Percentiles rank a stretch among this genome's conserved stretches.
These are phyloP conservation scores for Arctium minus DNA, from an alignment of 129 eudicot species.

Conservation along the genomic window DNA sequence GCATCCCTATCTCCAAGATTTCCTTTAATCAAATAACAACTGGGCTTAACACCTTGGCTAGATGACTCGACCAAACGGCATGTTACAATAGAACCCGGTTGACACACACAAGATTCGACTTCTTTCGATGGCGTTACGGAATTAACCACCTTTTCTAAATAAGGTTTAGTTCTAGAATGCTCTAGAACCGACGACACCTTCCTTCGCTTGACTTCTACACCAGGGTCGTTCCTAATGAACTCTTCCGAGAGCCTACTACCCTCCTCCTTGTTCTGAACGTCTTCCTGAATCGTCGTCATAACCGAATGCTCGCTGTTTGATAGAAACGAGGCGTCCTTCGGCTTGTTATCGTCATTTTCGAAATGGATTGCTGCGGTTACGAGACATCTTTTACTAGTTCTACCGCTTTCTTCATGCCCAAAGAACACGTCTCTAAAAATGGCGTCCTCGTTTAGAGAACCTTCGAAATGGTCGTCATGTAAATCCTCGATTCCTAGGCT, in stretches of 20 bases:
- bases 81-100: conserved; percentile 33
- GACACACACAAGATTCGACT: conserved; percentile 32
- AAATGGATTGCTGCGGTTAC: conserved; percentile 46
- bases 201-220: conserved; percentile 37
- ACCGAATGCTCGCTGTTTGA: conserved; percentile 55
- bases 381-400: conserved; percentile 37
- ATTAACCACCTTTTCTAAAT: conserved; percentile 26
- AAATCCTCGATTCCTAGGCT: conserved; percentile 39
- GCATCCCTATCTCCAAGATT: conserved; percentile 22
- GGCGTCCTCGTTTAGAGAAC: conserved; percentile 46
- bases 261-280: conserved; percentile 11
- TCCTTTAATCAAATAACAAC: conserved; percentile 66
- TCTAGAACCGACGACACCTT: conserved; percentile 43
- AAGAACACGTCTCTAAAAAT: conserved; percentile 60
- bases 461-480: conserved; percentile 73
- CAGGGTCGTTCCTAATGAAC: conserved; percentile 22
- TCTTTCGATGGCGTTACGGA: conserved; percentile 31
- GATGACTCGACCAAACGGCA: conserved; percentile 78
- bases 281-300: conserved; percentile 51
- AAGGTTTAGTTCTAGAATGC: conserved; percentile 38
- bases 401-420: conserved; percentile 39
- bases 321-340: conserved; percentile 27
- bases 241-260: conserved; percentile 24
- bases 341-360: conserved; percentile 28
- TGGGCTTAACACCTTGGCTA: conserved; percentile 49